Evolutionary conservation across 2,329 filamentous ascomycete species (phyloP).

Genomic region (Aspergillus pseudoviridinutans): DNA sequence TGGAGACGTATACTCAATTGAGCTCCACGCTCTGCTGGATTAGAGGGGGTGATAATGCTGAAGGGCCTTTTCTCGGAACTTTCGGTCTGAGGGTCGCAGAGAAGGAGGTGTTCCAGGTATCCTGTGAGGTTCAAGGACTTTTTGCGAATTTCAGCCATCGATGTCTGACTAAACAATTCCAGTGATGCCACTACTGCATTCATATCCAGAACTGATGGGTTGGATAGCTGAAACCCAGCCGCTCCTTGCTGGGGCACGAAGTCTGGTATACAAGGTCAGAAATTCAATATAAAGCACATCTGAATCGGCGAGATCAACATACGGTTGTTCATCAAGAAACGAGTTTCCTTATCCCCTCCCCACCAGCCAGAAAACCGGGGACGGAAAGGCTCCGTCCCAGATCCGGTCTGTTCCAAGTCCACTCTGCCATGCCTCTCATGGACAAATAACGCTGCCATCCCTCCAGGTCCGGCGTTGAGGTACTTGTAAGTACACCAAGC

Average conservation of each 20-base stretch:
- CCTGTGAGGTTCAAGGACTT: slow-evolving; percentile 71
- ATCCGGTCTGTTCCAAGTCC: slow-evolving; percentile 31
- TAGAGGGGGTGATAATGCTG: slow-evolving; percentile 64
- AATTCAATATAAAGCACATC: background rate
- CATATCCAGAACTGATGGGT: slow-evolving; percentile 74
- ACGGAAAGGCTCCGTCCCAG: slow-evolving; percentile 50
- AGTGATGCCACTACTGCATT: slow-evolving; percentile 70
- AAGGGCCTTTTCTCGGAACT: slow-evolving; percentile 44
- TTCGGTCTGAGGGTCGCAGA: slow-evolving; percentile 30
- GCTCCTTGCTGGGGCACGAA: slow-evolving; percentile 77
- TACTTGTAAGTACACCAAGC: slow-evolving; percentile 96
- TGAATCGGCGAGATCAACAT: slow-evolving; percentile 4
- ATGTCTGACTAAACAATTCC: slow-evolving; percentile 68
- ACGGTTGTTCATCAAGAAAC: slow-evolving; percentile 79
- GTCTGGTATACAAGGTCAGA: slow-evolving; percentile 26
- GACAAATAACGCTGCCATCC: slow-evolving; percentile 76
- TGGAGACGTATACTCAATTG: slow-evolving; percentile 72
- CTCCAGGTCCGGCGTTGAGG: slow-evolving; percentile 78
- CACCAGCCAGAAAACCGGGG: slow-evolving; percentile 80
- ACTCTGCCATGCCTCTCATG: slow-evolving; percentile 65
- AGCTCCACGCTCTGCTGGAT: slow-evolving; percentile 66
- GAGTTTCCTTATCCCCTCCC: slow-evolving; percentile 69
- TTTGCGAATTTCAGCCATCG: slow-evolving; percentile 63
- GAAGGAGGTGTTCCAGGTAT: slow-evolving; percentile 68
- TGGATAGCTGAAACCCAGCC: slow-evolving; percentile 78